Conservation (phyloP, 805 yeast genomes). For the Torulaspora quercuum region DNA sequence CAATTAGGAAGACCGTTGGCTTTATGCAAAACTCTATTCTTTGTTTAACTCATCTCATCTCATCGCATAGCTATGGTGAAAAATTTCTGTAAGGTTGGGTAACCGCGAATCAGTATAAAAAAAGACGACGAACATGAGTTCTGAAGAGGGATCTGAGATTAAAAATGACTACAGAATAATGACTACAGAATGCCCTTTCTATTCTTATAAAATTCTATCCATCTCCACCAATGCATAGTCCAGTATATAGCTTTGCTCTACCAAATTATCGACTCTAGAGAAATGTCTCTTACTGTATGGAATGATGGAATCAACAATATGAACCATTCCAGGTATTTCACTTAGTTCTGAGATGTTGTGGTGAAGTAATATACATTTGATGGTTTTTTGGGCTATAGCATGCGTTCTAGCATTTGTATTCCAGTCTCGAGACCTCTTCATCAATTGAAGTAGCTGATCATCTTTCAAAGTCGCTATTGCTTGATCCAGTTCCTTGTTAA, state of each 20-base stretch:
- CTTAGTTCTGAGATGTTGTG: slow-evolving; percentile 55
- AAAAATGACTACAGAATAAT: too few relatives aligned
- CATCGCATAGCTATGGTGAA: slow-evolving; percentile 14
- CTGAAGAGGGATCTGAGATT: too few relatives aligned
- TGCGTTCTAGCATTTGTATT: slow-evolving; percentile 83
- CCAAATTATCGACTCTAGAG: slow-evolving; percentile 66
- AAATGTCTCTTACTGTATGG: slow-evolving; percentile 90
- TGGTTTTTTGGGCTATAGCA: slow-evolving; percentile 72
- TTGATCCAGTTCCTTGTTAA: slow-evolving; percentile 54
- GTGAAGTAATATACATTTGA: slow-evolving; percentile 58
- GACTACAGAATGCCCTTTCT: background rate
- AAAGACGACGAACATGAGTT: too few relatives aligned
- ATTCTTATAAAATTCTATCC: slow-evolving; percentile 42
- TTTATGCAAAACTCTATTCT: too few relatives aligned
- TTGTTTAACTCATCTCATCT: slow-evolving; percentile 14
- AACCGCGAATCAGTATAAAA: slow-evolving; percentile 3
- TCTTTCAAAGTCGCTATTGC: slow-evolving; percentile 55
- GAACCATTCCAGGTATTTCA: slow-evolving; percentile 64
- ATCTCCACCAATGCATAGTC: slow-evolving; percentile 83
- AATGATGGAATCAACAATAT: slow-evolving; percentile 65
- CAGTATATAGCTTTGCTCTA: slow-evolving; percentile 80
- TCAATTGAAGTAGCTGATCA: slow-evolving; percentile 56
- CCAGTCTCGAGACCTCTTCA: slow-evolving; percentile 89
- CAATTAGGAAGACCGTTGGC: too few relatives aligned
- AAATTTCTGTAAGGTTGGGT: slow-evolving; percentile 10